Percentiles rank a stretch among this genome's conserved stretches.
Conservation (phyloP, 345 rosid genomes). For the Lenwebbia sp. region DNA sequence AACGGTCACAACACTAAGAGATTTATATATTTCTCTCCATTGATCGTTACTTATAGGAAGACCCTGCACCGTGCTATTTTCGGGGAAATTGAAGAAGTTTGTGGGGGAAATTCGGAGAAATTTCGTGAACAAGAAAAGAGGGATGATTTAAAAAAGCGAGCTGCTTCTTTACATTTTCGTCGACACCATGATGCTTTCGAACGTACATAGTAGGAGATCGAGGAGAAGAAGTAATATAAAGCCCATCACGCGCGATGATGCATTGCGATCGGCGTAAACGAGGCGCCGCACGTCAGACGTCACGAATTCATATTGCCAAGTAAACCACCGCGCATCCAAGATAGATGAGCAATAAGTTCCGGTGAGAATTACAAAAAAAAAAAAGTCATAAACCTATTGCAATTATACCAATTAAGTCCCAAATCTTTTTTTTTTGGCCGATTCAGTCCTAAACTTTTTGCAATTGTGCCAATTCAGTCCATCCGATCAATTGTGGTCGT, state of each 20-base stretch:
- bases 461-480: no score
- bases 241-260: background rate
- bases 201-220: background rate
- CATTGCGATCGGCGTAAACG: background rate
- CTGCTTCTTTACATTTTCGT: background rate
- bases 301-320: background rate
- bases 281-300: rapidly evolving
- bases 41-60: background rate
- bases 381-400: no score
- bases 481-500: no score
- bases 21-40: background rate
- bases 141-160: background rate
- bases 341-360: background rate
- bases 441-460: no score
- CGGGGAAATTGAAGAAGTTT: background rate
- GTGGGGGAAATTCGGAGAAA: background rate
- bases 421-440: no score
- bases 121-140: background rate
- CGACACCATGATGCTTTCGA: rapidly evolving
- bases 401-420: no score
- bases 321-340: background rate
- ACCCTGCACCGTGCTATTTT: background rate
- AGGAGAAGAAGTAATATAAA: background rate
- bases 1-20: no score
- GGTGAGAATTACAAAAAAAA: no score